A percentile compares a stretch with the other conserved stretches of the same genome.
These are phyloP conservation scores for Allium cepa DNA, from an alignment of 106 monocot genomes.

Conservation along the genomic window DNA sequence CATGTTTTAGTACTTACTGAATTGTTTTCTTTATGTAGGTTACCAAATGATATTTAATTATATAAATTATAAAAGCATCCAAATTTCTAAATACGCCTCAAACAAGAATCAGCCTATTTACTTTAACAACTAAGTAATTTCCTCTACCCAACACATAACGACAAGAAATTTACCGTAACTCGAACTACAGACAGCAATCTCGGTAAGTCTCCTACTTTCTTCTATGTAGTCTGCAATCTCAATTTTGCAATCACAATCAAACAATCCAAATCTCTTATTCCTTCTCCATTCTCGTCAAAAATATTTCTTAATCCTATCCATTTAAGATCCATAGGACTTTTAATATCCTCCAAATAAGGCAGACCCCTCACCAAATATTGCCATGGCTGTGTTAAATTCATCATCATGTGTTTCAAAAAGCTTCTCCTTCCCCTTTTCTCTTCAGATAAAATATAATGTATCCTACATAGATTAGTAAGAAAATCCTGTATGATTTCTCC, in stretches of 20 bases:
- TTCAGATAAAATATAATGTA: no score
- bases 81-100: no score
- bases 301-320: constrained; percentile 24
- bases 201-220: constrained; percentile 21
- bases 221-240: constrained; percentile 8
- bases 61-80: no score
- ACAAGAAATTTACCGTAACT: constrained; percentile 56
- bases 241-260: constrained; percentile 16
- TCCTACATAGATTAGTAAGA: constrained; percentile 5
- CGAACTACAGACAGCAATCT: constrained; percentile 43
- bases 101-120: no score
- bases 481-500: constrained; percentile 52
- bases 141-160: constrained; percentile 42
- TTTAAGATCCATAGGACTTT: constrained; percentile 46
- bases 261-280: background rate
- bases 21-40: no score
- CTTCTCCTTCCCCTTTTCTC: no score
- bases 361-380: constrained; percentile 51
- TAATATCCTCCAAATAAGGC: no score
- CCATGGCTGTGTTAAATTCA: constrained; percentile 37
- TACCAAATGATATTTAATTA: no score
- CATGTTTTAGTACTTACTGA: no score
- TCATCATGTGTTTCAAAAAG: constrained; percentile 24
- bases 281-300: background rate
- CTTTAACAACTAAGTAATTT: constrained; percentile 22